Conservation (phyloP, 148 eudicot species). For the Pouteria glomerata region DNA sequence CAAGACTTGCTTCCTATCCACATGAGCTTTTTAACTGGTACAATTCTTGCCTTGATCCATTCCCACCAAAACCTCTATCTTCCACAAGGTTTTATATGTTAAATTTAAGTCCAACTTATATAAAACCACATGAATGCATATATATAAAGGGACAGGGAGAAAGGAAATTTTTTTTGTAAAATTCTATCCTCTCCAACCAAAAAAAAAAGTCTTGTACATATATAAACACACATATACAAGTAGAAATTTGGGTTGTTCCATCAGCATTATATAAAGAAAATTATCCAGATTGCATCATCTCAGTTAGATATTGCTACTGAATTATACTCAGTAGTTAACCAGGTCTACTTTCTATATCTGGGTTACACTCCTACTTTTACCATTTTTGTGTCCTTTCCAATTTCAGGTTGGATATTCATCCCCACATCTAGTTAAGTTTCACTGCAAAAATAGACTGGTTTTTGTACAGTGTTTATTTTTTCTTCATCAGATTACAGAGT, state of each 20-base stretch:
- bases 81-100: background rate
- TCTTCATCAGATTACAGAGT: no score
- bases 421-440: background rate
- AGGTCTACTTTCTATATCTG: no score
- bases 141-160: no score
- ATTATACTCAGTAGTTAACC: no score
- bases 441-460: background rate
- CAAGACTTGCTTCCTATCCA: background rate
- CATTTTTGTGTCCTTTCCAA: background rate
- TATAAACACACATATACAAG: no score
- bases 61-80: background rate
- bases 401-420: background rate
- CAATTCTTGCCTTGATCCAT: background rate
- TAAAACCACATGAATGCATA: background rate
- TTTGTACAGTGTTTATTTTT: no score
- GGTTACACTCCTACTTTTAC: background rate
- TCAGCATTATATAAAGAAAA: constrained; percentile 1
- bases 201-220: no score
- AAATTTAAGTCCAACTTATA: background rate
- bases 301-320: background rate
- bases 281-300: background rate
- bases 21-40: background rate
- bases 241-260: background rate
- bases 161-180: no score
- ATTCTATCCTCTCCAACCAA: no score